These are phyloP conservation scores for Debaryomyces maramus DNA, from an alignment of 805 yeast genomes.

Conservation along the genomic window DNA sequence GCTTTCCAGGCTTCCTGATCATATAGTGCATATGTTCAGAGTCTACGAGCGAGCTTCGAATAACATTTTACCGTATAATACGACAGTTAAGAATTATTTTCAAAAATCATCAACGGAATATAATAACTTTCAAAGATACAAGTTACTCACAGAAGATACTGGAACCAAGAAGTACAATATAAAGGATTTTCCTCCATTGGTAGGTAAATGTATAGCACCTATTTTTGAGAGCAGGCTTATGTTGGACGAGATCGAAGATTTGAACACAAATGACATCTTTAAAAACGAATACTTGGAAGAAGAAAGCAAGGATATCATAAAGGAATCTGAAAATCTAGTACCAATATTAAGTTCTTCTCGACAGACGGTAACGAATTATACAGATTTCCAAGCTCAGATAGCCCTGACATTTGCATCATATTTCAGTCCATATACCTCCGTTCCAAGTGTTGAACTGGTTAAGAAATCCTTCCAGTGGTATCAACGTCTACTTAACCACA, in stretches of 20 bases:
- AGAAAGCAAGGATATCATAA: conserved; percentile 3
- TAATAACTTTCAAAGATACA: conserved; percentile 19
- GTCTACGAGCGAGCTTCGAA: conserved; percentile 20
- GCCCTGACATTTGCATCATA: conserved; percentile 26
- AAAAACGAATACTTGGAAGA: no score
- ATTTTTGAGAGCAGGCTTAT: conserved; percentile 19
- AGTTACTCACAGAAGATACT: conserved; percentile 14
- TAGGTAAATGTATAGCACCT: conserved; percentile 16
- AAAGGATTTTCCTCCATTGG: conserved; percentile 24
- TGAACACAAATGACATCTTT: conserved; percentile 10
- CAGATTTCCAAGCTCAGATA: conserved; percentile 26
- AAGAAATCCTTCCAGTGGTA: conserved; percentile 31
- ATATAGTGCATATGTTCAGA: conserved; percentile 17
- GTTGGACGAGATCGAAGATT: conserved; percentile 14
- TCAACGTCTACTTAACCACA: conserved; percentile 20
- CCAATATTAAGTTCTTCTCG: conserved; percentile 6
- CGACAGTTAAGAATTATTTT: conserved; percentile 15
- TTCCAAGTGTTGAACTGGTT: conserved; percentile 11
- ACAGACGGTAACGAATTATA: conserved; percentile 16
- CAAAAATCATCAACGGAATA: conserved; percentile 19
- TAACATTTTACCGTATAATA: conserved; percentile 9
- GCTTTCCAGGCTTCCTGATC: conserved; percentile 21
- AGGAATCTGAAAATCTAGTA: conserved; percentile 9
- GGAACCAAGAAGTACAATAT: conserved; percentile 11
- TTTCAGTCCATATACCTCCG: conserved; percentile 17